A percentile compares a stretch with the other conserved stretches of the same genome.
These are phyloP conservation scores for Fusarium anthophilum DNA, from an alignment of 2,329 filamentous ascomycete genomes.

Conservation along the genomic window DNA sequence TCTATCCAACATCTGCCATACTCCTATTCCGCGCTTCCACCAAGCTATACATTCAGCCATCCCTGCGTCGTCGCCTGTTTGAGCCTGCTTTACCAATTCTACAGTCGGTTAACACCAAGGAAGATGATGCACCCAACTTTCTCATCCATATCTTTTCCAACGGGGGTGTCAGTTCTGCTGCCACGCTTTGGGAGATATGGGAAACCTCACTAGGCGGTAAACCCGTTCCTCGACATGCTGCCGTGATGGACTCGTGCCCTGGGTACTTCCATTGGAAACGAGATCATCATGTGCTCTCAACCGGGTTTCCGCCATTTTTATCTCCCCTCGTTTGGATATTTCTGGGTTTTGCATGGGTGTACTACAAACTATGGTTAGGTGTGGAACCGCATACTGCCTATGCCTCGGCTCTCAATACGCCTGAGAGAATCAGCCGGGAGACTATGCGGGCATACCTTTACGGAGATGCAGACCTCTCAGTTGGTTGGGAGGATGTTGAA, in stretches of 20 bases:
- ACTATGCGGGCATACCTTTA: slow-evolving; percentile 62
- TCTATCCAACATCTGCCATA: slow-evolving; percentile 57
- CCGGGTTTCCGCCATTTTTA: slow-evolving; percentile 47
- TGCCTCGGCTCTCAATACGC: slow-evolving; percentile 51
- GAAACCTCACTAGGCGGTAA: slow-evolving; percentile 22
- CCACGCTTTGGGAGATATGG: slow-evolving; percentile 44
- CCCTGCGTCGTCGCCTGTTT: slow-evolving; percentile 47
- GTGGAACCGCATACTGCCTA: slow-evolving; percentile 47
- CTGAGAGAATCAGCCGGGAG: slow-evolving; percentile 48
- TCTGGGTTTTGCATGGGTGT: slow-evolving; percentile 46
- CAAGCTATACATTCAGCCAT: slow-evolving; percentile 48
- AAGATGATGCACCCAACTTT: slow-evolving; percentile 43
- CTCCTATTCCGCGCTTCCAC: slow-evolving; percentile 57
- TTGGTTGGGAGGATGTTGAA: slow-evolving; percentile 59
- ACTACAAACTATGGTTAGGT: slow-evolving; percentile 45
- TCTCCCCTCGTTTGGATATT: slow-evolving; percentile 50
- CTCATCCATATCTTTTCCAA: slow-evolving; percentile 64
- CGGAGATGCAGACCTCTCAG: slow-evolving; percentile 57
- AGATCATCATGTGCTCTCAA: slow-evolving; percentile 52
- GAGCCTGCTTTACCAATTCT: slow-evolving; percentile 54
- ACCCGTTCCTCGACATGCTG: slow-evolving; percentile 53
- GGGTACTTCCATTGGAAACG: slow-evolving; percentile 54
- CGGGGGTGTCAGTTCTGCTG: slow-evolving; percentile 57
- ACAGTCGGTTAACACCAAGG: slow-evolving; percentile 40
- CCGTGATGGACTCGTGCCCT: slow-evolving; percentile 60